phyloP scores from a whole-genome alignment of 306 rosid species.

The Ormosia semicastrata region DNA sequence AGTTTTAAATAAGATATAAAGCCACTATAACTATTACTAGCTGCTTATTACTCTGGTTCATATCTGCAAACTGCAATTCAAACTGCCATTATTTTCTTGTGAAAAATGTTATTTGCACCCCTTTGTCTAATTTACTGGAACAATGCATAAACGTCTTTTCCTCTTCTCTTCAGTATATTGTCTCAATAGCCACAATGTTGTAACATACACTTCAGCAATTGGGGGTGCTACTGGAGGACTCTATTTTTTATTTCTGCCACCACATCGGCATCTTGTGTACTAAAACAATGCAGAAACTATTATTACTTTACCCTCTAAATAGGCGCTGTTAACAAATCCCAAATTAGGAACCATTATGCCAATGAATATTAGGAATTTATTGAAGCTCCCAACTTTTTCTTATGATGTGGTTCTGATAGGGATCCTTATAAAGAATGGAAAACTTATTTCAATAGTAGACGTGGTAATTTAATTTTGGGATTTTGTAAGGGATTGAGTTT shows the following conservation, averaged over 20 bases:
- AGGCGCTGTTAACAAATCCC: not conserved
- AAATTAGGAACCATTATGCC: not conserved
- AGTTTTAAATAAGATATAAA: not conserved
- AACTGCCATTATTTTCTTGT: not conserved
- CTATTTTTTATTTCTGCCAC: not conserved
- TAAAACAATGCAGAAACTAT: not conserved
- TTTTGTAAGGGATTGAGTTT: not conserved
- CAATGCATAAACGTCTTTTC: not conserved
- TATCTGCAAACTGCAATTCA: slow-evolving; percentile 4
- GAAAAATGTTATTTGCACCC: not conserved
- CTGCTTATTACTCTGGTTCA: not conserved
- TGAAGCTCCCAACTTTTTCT: not conserved
- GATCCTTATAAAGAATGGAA: no score
- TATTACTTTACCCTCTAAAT: not conserved
- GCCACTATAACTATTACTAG: not conserved
- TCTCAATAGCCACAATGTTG: not conserved
- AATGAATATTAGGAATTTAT: not conserved
- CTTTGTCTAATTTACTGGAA: not conserved
- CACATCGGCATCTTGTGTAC: not conserved
- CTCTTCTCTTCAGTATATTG: not conserved
- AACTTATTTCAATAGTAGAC: not conserved
- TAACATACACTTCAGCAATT: not conserved
- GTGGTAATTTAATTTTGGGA: not conserved
- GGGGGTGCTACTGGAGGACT: not conserved
- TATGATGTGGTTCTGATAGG: no score